Evolutionary conservation across 257 asterid species (phyloP).

Genomic region (Nicotiana undulata): DNA sequence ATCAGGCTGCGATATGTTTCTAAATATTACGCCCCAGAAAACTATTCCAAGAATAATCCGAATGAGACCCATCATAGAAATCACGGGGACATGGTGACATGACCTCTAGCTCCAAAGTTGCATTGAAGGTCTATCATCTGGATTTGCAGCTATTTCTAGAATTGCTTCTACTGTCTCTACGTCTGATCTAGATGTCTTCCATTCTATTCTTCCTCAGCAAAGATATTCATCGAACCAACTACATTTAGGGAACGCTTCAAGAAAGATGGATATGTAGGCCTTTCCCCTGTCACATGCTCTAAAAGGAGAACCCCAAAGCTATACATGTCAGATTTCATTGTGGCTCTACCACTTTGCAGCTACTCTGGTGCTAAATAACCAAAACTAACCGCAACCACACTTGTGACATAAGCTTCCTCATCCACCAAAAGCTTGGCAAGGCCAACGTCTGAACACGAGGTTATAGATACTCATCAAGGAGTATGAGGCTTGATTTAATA

Average conservation of each 20-base stretch:
- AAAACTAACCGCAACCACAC: slow-evolving; percentile 94
- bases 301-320: slow-evolving; percentile 86
- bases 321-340: slow-evolving; percentile 81
- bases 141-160: slow-evolving; percentile 74
- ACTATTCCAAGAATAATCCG: slow-evolving; percentile 43
- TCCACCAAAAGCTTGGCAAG: slow-evolving; percentile 91
- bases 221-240: slow-evolving; percentile 92
- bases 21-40: background rate
- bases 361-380: slow-evolving; percentile 99
- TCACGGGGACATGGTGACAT: slow-evolving; percentile 86
- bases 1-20: background rate
- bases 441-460: slow-evolving; percentile 94
- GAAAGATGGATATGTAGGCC: slow-evolving; percentile 88
- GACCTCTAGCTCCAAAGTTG: slow-evolving; percentile 88
- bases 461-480: slow-evolving; percentile 85
- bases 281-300: slow-evolving; percentile 85
- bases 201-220: slow-evolving; percentile 54
- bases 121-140: slow-evolving; percentile 86
- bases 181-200: slow-evolving; percentile 61
- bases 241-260: slow-evolving; percentile 72
- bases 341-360: slow-evolving; percentile 92
- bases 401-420: slow-evolving; percentile 90
- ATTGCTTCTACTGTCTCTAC: slow-evolving; percentile 76
- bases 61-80: slow-evolving; percentile 69
- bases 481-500: slow-evolving; percentile 86